phyloP scores from a whole-genome alignment of 768 basidiomycete species.

The Suillus ampliporus region DNA sequence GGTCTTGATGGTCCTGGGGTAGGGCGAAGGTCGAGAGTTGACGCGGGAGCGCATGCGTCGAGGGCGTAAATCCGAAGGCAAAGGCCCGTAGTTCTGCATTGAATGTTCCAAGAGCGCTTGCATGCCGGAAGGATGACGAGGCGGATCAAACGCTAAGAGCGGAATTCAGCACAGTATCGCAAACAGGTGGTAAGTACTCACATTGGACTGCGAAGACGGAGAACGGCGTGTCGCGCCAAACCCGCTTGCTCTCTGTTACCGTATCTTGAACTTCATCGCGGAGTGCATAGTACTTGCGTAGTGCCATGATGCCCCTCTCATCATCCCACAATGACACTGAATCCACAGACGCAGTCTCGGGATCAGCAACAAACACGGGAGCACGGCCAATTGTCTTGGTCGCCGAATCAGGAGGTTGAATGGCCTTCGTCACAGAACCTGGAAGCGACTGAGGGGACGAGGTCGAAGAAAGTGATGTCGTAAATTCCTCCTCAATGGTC shows the following conservation, averaged over 20 bases:
- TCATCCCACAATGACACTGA: conserved; percentile 64
- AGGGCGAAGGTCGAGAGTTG: conserved; percentile 74
- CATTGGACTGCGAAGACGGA: conserved; percentile 76
- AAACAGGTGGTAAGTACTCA: conserved; percentile 41
- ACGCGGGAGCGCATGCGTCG: conserved; percentile 70
- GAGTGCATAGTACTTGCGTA: conserved; percentile 73
- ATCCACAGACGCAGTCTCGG: conserved; percentile 55
- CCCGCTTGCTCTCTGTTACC: conserved; percentile 66
- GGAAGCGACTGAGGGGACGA: conserved; percentile 27
- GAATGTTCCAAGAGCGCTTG: conserved; percentile 76
- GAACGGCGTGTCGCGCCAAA: conserved; percentile 75
- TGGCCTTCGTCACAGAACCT: conserved; percentile 39
- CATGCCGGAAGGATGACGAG: conserved; percentile 67
- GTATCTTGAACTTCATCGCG: conserved; percentile 70
- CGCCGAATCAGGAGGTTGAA: conserved; percentile 13
- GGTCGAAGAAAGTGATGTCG: conserved; percentile 35
- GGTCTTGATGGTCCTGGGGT: conserved; percentile 59
- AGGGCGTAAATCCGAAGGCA: conserved; percentile 73
- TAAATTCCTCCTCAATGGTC: conserved; percentile 76
- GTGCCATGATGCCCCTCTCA: conserved; percentile 64
- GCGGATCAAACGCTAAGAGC: conserved; percentile 70
- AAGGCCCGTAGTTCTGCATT: conserved; percentile 69
- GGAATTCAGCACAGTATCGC: conserved; percentile 15
- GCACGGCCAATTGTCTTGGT: conserved; percentile 37
- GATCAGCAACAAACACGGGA: conserved; percentile 60